Evolutionary conservation across 176 grass and related monocot genomes (phyloP).

Genomic region (Carex scoparia): DNA sequence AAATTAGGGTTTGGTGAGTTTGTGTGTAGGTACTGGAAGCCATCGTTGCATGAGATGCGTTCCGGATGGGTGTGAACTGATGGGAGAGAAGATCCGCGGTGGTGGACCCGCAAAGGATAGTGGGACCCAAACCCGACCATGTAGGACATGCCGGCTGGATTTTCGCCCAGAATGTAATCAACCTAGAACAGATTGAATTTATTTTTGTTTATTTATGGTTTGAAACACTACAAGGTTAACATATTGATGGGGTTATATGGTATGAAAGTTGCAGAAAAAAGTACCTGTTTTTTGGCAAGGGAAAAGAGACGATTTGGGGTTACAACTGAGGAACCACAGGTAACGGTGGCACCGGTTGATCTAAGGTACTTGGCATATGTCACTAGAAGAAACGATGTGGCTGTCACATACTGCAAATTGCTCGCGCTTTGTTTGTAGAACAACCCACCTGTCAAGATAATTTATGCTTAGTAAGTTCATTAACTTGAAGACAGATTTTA

Average conservation of each 20-base stretch:
- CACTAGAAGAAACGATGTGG: constrained; percentile 63
- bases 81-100: constrained; percentile 74
- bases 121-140: constrained; percentile 67
- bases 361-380: constrained; percentile 84
- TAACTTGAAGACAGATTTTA: not conserved
- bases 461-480: not conserved
- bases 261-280: not conserved
- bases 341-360: constrained; percentile 26
- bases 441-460: constrained; percentile 35
- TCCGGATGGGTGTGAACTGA: constrained; percentile 38
- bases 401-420: constrained; percentile 89
- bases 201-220: not conserved
- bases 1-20: constrained; percentile 53
- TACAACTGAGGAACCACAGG: constrained; percentile 38
- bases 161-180: constrained; percentile 78
- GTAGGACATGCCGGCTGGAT: constrained; percentile 65
- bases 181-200: constrained; percentile 32
- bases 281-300: constrained; percentile 49
- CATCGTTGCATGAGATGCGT: constrained; percentile 46
- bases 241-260: not conserved
- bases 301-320: constrained; percentile 41
- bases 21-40: constrained; percentile 67
- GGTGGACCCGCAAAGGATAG: constrained; percentile 45
- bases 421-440: constrained; percentile 57
- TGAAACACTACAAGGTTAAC: not conserved